A percentile compares a stretch with the other conserved stretches of the same genome.
Evolutionary conservation across 75 land plant species (phyloP).

Genomic region (Pinus tabuliformis): DNA sequence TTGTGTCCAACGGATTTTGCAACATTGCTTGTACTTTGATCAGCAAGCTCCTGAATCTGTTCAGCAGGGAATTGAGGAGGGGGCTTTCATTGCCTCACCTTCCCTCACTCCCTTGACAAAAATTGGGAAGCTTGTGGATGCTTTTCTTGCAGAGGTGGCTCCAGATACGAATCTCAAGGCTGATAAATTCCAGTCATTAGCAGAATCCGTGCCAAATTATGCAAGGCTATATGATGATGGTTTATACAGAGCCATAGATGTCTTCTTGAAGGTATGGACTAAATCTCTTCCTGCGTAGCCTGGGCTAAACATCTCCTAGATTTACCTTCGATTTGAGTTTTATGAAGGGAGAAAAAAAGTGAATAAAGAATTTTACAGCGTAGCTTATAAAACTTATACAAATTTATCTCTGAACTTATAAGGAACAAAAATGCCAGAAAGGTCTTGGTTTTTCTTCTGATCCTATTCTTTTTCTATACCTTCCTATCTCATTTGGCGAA

Average conservation of each 20-base stretch:
- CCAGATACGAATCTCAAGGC: slow-evolving; percentile 80
- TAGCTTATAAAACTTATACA: not conserved
- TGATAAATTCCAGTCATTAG: slow-evolving; percentile 65
- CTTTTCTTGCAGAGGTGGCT: slow-evolving; percentile 86
- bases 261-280: slow-evolving; percentile 75
- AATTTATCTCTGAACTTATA: not conserved
- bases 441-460: not conserved
- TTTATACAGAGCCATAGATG: slow-evolving; percentile 87
- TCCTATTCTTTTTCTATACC: not conserved
- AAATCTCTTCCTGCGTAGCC: not conserved
- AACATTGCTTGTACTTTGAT: slow-evolving; percentile 31
- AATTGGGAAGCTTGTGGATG: slow-evolving; percentile 82
- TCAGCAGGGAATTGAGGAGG: slow-evolving; percentile 28
- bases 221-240: slow-evolving; percentile 85
- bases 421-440: not conserved
- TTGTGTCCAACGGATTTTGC: slow-evolving; percentile 61
- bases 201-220: slow-evolving; percentile 67
- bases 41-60: slow-evolving; percentile 16
- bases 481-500: not conserved
- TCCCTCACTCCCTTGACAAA: slow-evolving; percentile 31
- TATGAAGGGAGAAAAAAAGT: not conserved
- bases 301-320: not conserved
- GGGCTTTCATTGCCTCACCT: slow-evolving; percentile 28
- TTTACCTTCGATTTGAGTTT: not conserved
- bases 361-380: too few species aligned